Evolutionary conservation across 805 yeast species (phyloP).

Genomic region (Teunomyces aglyptinius): DNA sequence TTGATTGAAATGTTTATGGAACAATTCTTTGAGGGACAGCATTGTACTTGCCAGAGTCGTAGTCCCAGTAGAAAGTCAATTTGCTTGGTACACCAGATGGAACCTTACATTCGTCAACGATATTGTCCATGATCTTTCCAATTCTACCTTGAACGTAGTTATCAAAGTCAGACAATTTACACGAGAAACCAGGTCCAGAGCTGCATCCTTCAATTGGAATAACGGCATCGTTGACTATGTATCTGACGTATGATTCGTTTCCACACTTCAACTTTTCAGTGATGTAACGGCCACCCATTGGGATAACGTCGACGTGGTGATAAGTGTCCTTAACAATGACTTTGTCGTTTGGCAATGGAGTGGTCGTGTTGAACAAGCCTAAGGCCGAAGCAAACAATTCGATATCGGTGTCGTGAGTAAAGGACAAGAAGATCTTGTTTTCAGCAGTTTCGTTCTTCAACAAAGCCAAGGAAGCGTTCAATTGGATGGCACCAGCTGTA

Average conservation of each 20-base stretch:
- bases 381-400: slow-evolving; percentile 11
- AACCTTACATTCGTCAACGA: slow-evolving; percentile 29
- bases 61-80: slow-evolving; percentile 45
- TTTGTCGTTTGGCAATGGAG: slow-evolving; percentile 10
- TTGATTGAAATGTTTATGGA: background rate
- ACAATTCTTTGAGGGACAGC: slow-evolving; percentile 11
- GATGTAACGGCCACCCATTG: slow-evolving; percentile 13
- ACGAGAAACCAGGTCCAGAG: slow-evolving; percentile 18
- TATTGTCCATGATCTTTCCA: slow-evolving; percentile 12
- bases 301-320: slow-evolving; percentile 12
- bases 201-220: slow-evolving; percentile 12
- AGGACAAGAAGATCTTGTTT: slow-evolving; percentile 13
- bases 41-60: slow-evolving; percentile 19
- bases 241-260: slow-evolving; percentile 10
- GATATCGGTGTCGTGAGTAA: slow-evolving; percentile 16
- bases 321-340: slow-evolving; percentile 10
- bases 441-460: slow-evolving; percentile 10
- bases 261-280: slow-evolving; percentile 13
- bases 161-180: slow-evolving; percentile 24
- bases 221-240: slow-evolving; percentile 14
- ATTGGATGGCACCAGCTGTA: slow-evolving; percentile 9
- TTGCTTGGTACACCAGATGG: slow-evolving; percentile 19
- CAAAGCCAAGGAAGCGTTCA: slow-evolving; percentile 11
- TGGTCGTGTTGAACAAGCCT: slow-evolving; percentile 9
- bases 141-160: slow-evolving; percentile 4